These are phyloP conservation scores for Drosera spatulata DNA, from an alignment of 179 eudicot genomes.

Conservation along the genomic window DNA sequence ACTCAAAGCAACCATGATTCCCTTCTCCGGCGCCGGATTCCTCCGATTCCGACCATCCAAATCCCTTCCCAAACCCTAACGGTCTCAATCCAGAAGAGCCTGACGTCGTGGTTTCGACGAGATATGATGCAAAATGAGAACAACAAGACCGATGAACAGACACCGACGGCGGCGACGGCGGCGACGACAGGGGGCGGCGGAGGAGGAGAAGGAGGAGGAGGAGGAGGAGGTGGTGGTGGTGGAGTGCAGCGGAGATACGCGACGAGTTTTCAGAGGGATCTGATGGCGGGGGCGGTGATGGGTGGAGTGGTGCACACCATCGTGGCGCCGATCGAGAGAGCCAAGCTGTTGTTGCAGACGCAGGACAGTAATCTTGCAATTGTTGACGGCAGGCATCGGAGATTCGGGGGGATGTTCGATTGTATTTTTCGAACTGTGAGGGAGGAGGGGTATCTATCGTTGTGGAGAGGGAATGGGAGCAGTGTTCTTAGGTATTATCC, in stretches of 20 bases:
- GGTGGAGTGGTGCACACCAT: slow-evolving; percentile 93
- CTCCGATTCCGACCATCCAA: too few relatives aligned
- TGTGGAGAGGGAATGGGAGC: slow-evolving; percentile 99
- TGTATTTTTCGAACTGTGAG: slow-evolving; percentile 50
- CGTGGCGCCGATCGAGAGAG: slow-evolving; percentile 91
- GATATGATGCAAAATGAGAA: too few relatives aligned
- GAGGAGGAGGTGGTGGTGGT: neutral
- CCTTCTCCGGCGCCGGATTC: too few relatives aligned
- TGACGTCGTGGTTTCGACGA: too few relatives aligned
- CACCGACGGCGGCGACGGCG: too few relatives aligned
- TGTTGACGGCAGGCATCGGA: slow-evolving; percentile 46
- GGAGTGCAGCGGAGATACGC: slow-evolving; percentile 16
- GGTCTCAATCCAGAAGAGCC: too few relatives aligned
- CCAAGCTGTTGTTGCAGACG: slow-evolving; percentile 85
- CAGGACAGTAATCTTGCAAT: slow-evolving; percentile 91
- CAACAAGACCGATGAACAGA: too few relatives aligned
- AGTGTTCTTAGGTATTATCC: slow-evolving; percentile 94
- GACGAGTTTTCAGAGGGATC: slow-evolving; percentile 67
- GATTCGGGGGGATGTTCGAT: slow-evolving; percentile 90
- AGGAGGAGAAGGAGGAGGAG: slow-evolving; percentile 6
- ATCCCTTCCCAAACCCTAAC: too few relatives aligned
- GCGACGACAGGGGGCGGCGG: too few relatives aligned
- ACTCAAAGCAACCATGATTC: too few relatives aligned
- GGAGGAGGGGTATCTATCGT: slow-evolving; percentile 70
- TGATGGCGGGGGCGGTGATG: slow-evolving; percentile 88